Percentiles rank a stretch among this genome's conserved stretches.
Evolutionary conservation across 164 flowering plant genomes (phyloP).

Genomic region (Vitis vinifera): DNA sequence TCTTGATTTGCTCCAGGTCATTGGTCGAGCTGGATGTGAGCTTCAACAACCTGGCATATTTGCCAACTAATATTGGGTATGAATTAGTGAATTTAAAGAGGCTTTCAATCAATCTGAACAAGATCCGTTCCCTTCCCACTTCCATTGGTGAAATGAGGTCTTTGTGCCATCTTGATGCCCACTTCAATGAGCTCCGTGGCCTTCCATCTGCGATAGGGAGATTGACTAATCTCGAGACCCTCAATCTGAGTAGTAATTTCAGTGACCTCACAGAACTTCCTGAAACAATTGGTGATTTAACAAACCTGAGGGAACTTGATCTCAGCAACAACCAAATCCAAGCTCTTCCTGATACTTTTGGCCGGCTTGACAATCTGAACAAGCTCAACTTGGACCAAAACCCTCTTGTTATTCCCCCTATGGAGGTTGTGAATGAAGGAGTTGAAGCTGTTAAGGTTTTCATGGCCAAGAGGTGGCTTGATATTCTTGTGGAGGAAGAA

Average conservation of each 20-base stretch:
- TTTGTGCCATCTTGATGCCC: constrained; percentile 64
- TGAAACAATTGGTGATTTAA: constrained; percentile 73
- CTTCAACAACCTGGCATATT: constrained; percentile 65
- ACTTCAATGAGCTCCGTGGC: constrained; percentile 90
- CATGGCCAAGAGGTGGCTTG: constrained; percentile 83
- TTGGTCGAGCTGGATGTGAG: constrained; percentile 86
- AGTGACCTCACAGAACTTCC: constrained; percentile 84
- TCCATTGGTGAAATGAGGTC: constrained; percentile 88
- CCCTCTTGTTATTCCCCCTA: constrained; percentile 79
- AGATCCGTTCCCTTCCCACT: constrained; percentile 79
- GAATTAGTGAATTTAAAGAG: constrained; percentile 58
- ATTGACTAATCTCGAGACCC: constrained; percentile 64
- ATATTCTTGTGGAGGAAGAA: constrained; percentile 74
- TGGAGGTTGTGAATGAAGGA: constrained; percentile 64
- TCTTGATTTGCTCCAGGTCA: constrained; percentile 43
- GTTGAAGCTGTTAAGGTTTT: constrained; percentile 75
- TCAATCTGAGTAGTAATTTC: constrained; percentile 84
- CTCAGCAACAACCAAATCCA: constrained; percentile 89
- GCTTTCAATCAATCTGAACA: constrained; percentile 72
- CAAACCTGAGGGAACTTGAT: constrained; percentile 81
- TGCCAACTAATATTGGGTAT: constrained; percentile 87
- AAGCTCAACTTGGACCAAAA: constrained; percentile 87
- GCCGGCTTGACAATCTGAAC: constrained; percentile 64
- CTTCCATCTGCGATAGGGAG: constrained; percentile 77
- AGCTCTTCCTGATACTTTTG: constrained; percentile 80